Percentiles rank a stretch among this genome's conserved stretches.
Conservation (phyloP, 805 yeast species). For the Metschnikowia continentalis region DNA sequence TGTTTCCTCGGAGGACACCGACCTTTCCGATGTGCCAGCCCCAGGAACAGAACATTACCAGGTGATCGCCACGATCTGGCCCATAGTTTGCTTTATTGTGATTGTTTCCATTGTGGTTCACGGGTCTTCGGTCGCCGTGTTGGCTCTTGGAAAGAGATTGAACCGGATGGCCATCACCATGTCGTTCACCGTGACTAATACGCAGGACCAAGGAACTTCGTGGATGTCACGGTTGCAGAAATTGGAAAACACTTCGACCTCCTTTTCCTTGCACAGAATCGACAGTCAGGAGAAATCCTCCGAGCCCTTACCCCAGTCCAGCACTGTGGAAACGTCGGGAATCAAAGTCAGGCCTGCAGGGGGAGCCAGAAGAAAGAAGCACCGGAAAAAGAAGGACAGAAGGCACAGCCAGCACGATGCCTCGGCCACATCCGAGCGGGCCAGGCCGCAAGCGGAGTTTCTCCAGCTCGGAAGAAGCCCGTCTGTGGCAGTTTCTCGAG, state of each 20-base stretch:
- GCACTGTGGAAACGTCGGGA: conserved; percentile 59
- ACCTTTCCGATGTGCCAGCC: conserved; percentile 47
- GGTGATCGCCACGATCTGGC: conserved; percentile 64
- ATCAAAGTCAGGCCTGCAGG: conserved; percentile 68
- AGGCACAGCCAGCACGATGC: conserved; percentile 18
- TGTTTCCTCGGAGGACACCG: conserved; percentile 51
- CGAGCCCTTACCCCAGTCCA: conserved; percentile 24
- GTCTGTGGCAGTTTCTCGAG: conserved; percentile 11
- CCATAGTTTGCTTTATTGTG: conserved; percentile 60
- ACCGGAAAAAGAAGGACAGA: conserved; percentile 32
- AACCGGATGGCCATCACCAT: conserved; percentile 91
- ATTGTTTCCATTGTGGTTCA: conserved; percentile 82
- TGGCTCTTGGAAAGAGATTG: conserved; percentile 63
- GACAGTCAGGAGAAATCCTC: conserved; percentile 48
- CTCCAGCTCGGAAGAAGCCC: conserved; percentile 36
- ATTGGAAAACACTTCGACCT: conserved; percentile 64
- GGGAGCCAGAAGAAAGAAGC: conserved; percentile 57
- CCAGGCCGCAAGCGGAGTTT: conserved; percentile 37
- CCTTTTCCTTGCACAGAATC: conserved; percentile 77
- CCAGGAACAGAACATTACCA: conserved; percentile 50
- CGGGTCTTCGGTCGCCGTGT: conserved; percentile 60
- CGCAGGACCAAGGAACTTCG: conserved; percentile 54
- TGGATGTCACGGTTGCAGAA: conserved; percentile 88
- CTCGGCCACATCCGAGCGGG: conserved; percentile 21
- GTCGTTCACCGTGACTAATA: conserved; percentile 64